phyloP scores from a whole-genome alignment of 148 eudicot genomes.

The Fagopyrum tataricum region DNA sequence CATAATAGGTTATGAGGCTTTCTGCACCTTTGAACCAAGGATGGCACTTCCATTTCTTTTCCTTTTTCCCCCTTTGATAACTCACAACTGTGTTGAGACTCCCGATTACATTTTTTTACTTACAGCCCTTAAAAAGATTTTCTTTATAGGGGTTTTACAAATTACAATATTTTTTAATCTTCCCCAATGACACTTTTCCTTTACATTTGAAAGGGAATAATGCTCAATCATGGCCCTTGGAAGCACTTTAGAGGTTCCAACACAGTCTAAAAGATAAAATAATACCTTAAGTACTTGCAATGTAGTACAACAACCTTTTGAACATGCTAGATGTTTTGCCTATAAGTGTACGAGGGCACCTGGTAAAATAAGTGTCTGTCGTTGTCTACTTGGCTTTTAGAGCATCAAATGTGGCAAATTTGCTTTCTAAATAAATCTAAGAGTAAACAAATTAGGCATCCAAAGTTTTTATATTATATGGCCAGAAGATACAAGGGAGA shows the following conservation, averaged over 20 bases:
- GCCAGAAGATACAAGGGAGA: neutral
- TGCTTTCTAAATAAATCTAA: neutral
- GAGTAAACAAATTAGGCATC: neutral
- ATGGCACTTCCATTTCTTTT: neutral
- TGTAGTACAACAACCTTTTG: too few species aligned
- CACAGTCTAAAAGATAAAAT: neutral
- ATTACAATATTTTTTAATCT: too few species aligned
- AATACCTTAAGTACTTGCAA: too few species aligned
- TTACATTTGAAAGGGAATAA: neutral
- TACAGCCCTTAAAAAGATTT: too few species aligned
- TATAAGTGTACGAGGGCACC: too few species aligned
- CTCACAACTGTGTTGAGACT: neutral
- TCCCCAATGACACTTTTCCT: neutral
- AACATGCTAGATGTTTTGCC: too few species aligned
- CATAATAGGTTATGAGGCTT: neutral
- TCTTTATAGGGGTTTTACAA: too few species aligned
- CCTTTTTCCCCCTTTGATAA: neutral
- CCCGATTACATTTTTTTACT: neutral
- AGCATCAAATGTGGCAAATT: too few species aligned
- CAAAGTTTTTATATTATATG: neutral
- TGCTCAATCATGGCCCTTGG: neutral
- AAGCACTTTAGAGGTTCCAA: neutral
- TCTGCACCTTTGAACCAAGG: neutral
- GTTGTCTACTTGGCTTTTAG: too few species aligned
- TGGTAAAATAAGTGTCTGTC: too few species aligned